Evolutionary conservation across 768 basidiomycete genomes (phyloP), one percentile per base, ranked within the genome.

Genomic region (Rhodocollybia butyracea): DNA sequence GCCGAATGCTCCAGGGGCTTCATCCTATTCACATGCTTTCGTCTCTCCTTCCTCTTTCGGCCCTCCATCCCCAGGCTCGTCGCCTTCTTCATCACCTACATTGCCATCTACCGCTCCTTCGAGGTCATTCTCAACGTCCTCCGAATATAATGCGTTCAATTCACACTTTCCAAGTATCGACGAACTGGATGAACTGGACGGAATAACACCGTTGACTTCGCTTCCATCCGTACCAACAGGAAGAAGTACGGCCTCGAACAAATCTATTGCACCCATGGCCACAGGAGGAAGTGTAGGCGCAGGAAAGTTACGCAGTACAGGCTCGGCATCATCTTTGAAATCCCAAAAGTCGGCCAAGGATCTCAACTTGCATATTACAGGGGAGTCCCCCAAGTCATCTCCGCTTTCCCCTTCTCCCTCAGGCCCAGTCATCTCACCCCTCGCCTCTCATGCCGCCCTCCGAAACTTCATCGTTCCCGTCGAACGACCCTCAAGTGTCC

Each of bases 111-210:
- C 29, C 65, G 67, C 56, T 60, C 31, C 32, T 13, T 36, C 19
- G 17, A 32, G 48, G 17, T 50, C 48, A 10, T 65, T 34, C 73
- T 73, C 76, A 36, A 59, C 84, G n/a, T 72, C 78, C 4, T 50
- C 48, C 13, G 48, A 50, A 50, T 50, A 24, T 22, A 50, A 50
- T 7, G 84, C 83, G 31, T 89, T 90, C 62, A 69, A 78, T 4
- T 78, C 81, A 46, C 68, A 78, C n/a, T 92, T 91, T 59, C 89
- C 89, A 0, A 79, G 89, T 8, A 88, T 92, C 61, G 83, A 88
- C 63, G 88, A 91, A 64, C 70, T 91, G 27, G 83, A 90, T 57
- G 84, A 85, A 64, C n/a, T 12, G 5, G 46, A 47, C 22, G 29
- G 34, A 15, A 26, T 34, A 36, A 69, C 74, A 53, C 73, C 77